Base-by-base conservation (phyloP, 768 basidiomycete species). In the Suillus ampliporus region DNA sequence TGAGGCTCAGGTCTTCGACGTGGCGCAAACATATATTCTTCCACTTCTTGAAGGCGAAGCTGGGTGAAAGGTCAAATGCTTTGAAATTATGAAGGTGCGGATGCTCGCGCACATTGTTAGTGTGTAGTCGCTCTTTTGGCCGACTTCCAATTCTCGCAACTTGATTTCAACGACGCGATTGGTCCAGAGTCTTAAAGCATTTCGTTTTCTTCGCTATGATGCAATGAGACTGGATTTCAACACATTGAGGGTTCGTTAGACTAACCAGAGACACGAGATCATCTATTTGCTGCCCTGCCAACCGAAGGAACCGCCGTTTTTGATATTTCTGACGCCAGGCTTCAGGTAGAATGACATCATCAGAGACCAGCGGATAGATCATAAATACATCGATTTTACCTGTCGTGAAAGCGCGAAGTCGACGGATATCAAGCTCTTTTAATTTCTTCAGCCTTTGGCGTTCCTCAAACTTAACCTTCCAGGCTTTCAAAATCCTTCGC, bases 121-220 rank as follows among this genome's bases (percentile, higher is more conserved):
- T 15, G 67, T 68, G 40, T 74, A 77, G 26, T 82, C 75, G 60
- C 76, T 76, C 60, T 78, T 80, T 62, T 89, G 86, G 9, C 76
- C 74, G 21, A 86, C 81, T 51, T 90, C 85, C n/a, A 91, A 71
- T 71, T 92, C 91, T 35, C 87, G 84, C 57, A 87, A 80, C 70
- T 93, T 94, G 54, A 91, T 73, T 53, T 86, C 86, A 61, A 93
- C 89, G 9, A 92, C 87, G 6, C 85, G 83, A 66, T 87, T 86
- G 10, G 86, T 91, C 92, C 92, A 95, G 46, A 71, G 76, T 21
- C 76, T 72, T 61, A 94, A 71, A 3, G 81, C 68, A 48, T 75
- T 70, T n/a, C 75, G 74, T 64, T 87, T 67, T 54, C 85, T 74
- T 58, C 86, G 84, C 91, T 92, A 63, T 48, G 57, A 41, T 37